Conservation (phyloP, 176 grass and related monocot genomes). For the Triticum timopheevii region DNA sequence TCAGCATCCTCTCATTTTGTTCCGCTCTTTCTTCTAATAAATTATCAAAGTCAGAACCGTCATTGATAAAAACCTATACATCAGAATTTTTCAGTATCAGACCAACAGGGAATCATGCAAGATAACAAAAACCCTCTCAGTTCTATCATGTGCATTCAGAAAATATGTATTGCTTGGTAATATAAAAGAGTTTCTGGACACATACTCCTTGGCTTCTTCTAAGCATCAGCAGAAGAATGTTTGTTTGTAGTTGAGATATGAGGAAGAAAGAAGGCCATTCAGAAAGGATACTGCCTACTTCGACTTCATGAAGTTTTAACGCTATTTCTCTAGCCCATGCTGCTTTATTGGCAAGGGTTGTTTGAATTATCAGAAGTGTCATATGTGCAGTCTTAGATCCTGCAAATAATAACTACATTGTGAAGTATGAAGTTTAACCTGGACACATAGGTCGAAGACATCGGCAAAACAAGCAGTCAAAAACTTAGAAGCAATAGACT, state of each 20-base stretch:
- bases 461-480: no score
- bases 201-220: conserved; percentile 96
- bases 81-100: conserved; percentile 11
- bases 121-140: conserved; percentile 3
- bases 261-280: conserved; percentile 82
- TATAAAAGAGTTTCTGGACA: conserved; percentile 9
- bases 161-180: background rate
- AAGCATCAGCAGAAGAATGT: conserved; percentile 71
- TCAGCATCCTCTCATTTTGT: conserved; percentile 50
- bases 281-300: conserved; percentile 79
- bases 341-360: no score
- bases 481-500: no score
- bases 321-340: no score
- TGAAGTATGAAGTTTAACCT: no score
- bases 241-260: conserved; percentile 96
- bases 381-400: no score
- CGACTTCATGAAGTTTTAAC: conserved; percentile 42
- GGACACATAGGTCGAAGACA: no score
- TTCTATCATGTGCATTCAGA: background rate
- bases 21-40: conserved; percentile 43
- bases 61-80: conserved; percentile 35
- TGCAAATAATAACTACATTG: no score
- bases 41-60: conserved; percentile 58
- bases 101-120: conserved; percentile 2
- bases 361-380: no score